Evolutionary conservation across 2,329 filamentous ascomycete species (phyloP).

Genomic region (Arthrinium puccinioides): DNA sequence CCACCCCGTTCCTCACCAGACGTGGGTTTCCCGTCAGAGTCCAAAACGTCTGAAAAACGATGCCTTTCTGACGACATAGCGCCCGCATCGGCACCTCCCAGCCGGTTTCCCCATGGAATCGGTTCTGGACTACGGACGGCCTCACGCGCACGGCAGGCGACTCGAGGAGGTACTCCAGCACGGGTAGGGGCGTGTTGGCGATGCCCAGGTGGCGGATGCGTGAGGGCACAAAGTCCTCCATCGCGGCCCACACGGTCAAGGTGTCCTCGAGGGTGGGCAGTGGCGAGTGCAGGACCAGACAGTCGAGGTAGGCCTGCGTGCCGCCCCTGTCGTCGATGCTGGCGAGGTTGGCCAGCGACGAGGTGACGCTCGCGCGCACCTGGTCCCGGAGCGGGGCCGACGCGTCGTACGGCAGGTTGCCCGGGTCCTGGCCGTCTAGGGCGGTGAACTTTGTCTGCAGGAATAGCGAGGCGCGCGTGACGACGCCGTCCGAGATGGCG

Average conservation of each 20-base stretch:
- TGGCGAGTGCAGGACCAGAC: conserved; percentile 67
- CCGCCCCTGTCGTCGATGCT: conserved; percentile 18
- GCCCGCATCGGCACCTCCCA: conserved; percentile 55
- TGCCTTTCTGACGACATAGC: conserved; percentile 32
- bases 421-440: conserved; percentile 50
- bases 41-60: conserved; percentile 49
- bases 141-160: conserved; percentile 21
- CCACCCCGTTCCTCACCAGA: conserved; percentile 34
- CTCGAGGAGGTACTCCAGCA: conserved; percentile 45
- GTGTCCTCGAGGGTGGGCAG: conserved; percentile 38
- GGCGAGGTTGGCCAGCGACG: conserved; percentile 59
- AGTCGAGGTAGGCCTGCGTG: conserved; percentile 48
- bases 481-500: conserved; percentile 51
- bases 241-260: conserved; percentile 55
- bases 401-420: conserved; percentile 55
- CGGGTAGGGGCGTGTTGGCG: conserved; percentile 59
- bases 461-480: conserved; percentile 55
- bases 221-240: conserved; percentile 60
- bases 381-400: conserved; percentile 53
- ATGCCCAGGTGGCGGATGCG: conserved; percentile 63
- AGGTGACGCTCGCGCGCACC: conserved; percentile 58
- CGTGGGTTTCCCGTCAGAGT: conserved; percentile 39
- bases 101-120: conserved; percentile 53
- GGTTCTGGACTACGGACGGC: conserved; percentile 65
- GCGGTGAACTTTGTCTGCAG: conserved; percentile 82